These are phyloP conservation scores for Avena atlantica DNA, from an alignment of 176 grass and related monocot species.

Conservation along the genomic window DNA sequence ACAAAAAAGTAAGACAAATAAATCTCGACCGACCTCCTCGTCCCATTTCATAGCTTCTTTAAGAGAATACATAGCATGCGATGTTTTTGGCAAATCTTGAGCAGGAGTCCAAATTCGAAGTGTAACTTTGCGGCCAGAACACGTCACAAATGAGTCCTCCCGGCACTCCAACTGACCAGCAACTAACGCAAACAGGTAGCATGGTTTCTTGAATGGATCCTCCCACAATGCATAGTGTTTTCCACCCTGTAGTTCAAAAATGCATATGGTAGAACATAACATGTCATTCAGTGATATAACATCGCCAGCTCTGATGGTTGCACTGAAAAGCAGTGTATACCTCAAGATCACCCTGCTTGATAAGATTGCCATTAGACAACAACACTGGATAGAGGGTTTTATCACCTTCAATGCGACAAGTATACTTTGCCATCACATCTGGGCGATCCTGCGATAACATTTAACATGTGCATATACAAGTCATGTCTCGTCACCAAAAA, in stretches of 20 bases:
- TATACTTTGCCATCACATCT: slow-evolving; percentile 95
- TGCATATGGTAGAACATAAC: slow-evolving; percentile 13
- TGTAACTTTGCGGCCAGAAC: slow-evolving; percentile 81
- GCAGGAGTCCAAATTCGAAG: slow-evolving; percentile 92
- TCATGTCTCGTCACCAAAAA: slow-evolving; percentile 25
- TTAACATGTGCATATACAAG: slow-evolving; percentile 42
- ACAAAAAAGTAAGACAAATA: neutral
- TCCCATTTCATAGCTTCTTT: slow-evolving; percentile 99
- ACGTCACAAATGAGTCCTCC: slow-evolving; percentile 86
- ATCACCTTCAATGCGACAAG: slow-evolving; percentile 93
- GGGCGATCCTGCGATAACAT: slow-evolving; percentile 79
- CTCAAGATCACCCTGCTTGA: slow-evolving; percentile 85
- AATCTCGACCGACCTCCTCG: slow-evolving; percentile 71
- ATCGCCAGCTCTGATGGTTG: slow-evolving; percentile 37
- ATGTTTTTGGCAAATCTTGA: slow-evolving; percentile 97
- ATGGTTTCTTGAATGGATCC: slow-evolving; percentile 94
- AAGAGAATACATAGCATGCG: slow-evolving; percentile 99
- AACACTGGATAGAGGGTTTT: slow-evolving; percentile 89
- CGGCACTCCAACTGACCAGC: slow-evolving; percentile 88
- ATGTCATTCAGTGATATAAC: neutral
- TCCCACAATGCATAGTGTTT: slow-evolving; percentile 93
- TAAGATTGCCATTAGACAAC: slow-evolving; percentile 97
- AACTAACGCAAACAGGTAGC: slow-evolving; percentile 98
- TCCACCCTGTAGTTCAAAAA: slow-evolving; percentile 60
- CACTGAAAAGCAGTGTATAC: slow-evolving; percentile 45